These are phyloP conservation scores for Trichoderma erinaceum DNA, from an alignment of 495 filamentous ascomycete species.

Conservation along the genomic window DNA sequence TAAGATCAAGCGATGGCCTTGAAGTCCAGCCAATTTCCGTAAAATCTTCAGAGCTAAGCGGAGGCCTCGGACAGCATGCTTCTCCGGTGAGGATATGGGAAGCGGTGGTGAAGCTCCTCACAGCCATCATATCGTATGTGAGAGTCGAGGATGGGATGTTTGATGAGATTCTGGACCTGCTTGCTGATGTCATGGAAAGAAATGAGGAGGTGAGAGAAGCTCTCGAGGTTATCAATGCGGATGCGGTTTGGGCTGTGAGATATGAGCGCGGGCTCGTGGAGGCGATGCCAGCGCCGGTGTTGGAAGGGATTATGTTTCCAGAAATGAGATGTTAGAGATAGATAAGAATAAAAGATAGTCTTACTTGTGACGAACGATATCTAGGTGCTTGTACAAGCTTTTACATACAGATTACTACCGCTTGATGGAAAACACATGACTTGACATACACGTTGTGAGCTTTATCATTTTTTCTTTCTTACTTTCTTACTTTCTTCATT, in stretches of 20 bases:
- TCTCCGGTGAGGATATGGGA: slow-evolving; percentile 55
- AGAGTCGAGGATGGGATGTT: slow-evolving; percentile 55
- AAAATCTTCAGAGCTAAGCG: slow-evolving; percentile 4
- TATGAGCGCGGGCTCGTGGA: slow-evolving; percentile 34
- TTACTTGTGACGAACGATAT: too few species aligned
- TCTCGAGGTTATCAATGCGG: slow-evolving; percentile 55
- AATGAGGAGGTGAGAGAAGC: slow-evolving; percentile 45
- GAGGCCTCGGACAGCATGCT: slow-evolving; percentile 44
- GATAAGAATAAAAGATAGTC: too few species aligned
- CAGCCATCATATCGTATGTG: slow-evolving; percentile 50
- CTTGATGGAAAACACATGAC: background rate
- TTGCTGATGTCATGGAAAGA: slow-evolving; percentile 45
- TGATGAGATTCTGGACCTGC: slow-evolving; percentile 58
- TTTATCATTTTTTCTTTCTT: background rate
- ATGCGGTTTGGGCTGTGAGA: slow-evolving; percentile 66
- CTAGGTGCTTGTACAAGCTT: too few species aligned
- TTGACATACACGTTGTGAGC: too few species aligned
- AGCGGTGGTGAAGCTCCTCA: slow-evolving; percentile 47
- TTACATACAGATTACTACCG: background rate
- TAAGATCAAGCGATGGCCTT: slow-evolving; percentile 13
- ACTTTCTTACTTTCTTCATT: background rate
- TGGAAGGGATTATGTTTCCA: slow-evolving; percentile 40
- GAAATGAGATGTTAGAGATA: background rate
- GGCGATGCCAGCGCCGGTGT: slow-evolving; percentile 28
- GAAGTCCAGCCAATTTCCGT: slow-evolving; percentile 18